Base-by-base conservation (phyloP, 768 basidiomycete species). In the Mycena crocata region DNA sequence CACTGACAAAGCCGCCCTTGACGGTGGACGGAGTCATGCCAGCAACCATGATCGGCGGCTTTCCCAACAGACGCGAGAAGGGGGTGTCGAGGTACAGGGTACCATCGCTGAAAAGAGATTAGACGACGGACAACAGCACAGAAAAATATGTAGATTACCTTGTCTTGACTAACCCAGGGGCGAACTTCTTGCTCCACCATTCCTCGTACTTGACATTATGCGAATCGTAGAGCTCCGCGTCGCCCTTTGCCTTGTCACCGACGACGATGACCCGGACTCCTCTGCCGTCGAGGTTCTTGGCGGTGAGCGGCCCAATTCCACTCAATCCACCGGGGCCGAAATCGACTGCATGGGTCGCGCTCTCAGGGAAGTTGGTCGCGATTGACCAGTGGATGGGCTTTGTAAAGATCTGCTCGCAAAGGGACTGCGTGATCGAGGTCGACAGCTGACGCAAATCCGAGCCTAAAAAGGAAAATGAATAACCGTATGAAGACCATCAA, bases 11-110 rank as follows among this genome's bases (percentile, higher is more conserved):
- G 21, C 96, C 96, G 34, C 92, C 92, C 77, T 96, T 92, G 70
- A 99, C 98, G 34, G 98, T 99, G 1, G 92, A 92, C 0, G 98
- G 98, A 0, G 98, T 99, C 98, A 99, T 99, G 64, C 98, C 98
- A 52, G 96, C 97, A 40, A 99, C 96, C 98, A 99, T 99, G 80
- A 99, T 92, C 35, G 98, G 98, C 4, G 98, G 90, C 82, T 99
- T 99, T 72, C 95, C 95, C 45, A 99, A 80, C 46, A 99, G 87
- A 65, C 98, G 93, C 54, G 97, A 97, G 86, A 98, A 97, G 5
- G 95, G 93, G 0, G 97, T 98, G 78, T 99, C 96, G 72, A 99
- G 86, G 78, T 96, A 91, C 57, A 99, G 82, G 67, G 88, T 90
- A 37, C 98, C 98, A 79, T 99, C 95, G 71, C 94, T 97, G 65